phyloP scores from a whole-genome alignment of 495 filamentous ascomycete genomes.

The Penicillium ochrochloron region DNA sequence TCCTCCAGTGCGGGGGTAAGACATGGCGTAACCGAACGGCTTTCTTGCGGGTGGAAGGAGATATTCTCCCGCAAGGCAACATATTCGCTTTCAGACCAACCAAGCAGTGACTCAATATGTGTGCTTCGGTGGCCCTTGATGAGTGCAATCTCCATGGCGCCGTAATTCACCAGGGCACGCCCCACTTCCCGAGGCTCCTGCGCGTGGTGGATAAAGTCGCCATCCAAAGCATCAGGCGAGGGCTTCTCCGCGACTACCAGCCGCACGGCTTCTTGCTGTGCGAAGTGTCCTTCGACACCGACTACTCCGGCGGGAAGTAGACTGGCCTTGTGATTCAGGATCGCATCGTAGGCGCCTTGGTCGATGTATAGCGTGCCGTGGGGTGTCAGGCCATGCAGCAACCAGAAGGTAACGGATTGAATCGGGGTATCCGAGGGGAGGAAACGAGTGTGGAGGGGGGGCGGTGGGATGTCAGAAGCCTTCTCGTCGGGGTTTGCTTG shows the following conservation, averaged over 20 bases:
- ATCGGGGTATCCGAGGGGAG: constrained; percentile 85
- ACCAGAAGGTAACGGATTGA: constrained; percentile 93
- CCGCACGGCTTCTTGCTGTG: constrained; percentile 88
- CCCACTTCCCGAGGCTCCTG: constrained; percentile 76
- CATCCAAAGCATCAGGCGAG: constrained; percentile 44
- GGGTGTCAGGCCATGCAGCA: constrained; percentile 90
- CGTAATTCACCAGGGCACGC: constrained; percentile 91
- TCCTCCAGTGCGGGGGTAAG: constrained; percentile 44
- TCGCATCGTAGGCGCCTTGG: constrained; percentile 78
- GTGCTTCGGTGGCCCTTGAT: constrained; percentile 85
- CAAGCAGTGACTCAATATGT: constrained; percentile 76
- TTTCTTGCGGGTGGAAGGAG: constrained; percentile 57
- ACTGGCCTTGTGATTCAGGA: constrained; percentile 76
- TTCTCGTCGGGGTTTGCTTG: constrained; percentile 29
- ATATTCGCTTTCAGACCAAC: constrained; percentile 94
- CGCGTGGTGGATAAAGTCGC: constrained; percentile 48
- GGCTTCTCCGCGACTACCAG: constrained; percentile 72
- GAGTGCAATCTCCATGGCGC: constrained; percentile 75
- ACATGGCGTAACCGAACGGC: constrained; percentile 37
- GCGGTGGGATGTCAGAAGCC: constrained; percentile 10
- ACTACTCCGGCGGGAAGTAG: constrained; percentile 90
- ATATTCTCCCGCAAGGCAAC: constrained; percentile 89
- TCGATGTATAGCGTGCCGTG: constrained; percentile 94
- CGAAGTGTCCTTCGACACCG: constrained; percentile 83
- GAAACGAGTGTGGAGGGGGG: constrained; percentile 90